A percentile compares a stretch with the other conserved stretches of the same genome.
Evolutionary conservation across 805 yeast species (phyloP).

Genomic region (Candida michaelii): DNA sequence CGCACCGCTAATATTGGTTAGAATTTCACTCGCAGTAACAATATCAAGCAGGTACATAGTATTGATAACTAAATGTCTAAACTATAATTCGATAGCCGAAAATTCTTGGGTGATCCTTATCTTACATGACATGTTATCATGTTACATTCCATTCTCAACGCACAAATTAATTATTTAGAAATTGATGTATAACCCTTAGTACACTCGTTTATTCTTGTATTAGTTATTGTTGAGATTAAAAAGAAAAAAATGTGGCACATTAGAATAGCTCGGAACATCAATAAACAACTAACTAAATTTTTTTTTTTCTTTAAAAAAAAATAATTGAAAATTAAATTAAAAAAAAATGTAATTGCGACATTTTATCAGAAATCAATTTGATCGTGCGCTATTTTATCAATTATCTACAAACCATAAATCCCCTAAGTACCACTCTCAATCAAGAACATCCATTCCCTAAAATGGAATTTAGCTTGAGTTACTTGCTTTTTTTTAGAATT

Average conservation of each 20-base stretch:
- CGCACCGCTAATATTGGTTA: neutral
- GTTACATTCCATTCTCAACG: too few relatives aligned
- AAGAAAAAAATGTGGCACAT: neutral
- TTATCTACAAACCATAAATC: neutral
- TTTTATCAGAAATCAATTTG: neutral
- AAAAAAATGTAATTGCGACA: neutral
- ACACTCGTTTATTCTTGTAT: neutral
- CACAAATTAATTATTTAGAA: too few relatives aligned
- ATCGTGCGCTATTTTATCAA: neutral
- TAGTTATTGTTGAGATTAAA: neutral
- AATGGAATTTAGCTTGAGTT: conserved; percentile 2
- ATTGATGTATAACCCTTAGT: neutral
- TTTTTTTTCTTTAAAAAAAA: too few relatives aligned
- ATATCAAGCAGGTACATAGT: neutral
- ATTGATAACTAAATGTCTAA: too few relatives aligned
- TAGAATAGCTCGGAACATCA: neutral
- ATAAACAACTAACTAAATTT: neutral
- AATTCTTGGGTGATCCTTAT: too few relatives aligned
- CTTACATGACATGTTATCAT: neutral
- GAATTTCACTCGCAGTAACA: neutral
- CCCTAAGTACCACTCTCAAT: neutral
- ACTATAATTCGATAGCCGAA: too few relatives aligned
- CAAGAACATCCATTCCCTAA: conserved; percentile 8
- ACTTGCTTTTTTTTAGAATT: conserved; percentile 3
- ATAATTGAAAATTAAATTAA: neutral